Conservation (phyloP, 2,329 filamentous ascomycete genomes). For the Colletotrichum cuscutae region DNA sequence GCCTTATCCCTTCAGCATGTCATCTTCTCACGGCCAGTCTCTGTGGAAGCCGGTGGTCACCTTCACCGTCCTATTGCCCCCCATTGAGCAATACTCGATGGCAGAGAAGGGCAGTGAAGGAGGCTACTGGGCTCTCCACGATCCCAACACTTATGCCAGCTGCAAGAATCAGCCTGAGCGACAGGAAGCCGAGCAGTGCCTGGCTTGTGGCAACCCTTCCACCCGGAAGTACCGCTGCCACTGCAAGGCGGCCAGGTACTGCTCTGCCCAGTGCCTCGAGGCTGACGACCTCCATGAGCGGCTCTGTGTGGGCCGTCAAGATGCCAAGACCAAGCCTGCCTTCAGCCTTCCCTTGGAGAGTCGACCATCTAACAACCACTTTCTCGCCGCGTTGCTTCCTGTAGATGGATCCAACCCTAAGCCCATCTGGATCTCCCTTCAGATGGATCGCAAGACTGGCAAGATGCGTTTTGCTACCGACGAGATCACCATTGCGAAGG, state of each 20-base stretch:
- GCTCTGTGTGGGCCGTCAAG: background rate
- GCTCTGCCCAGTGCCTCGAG: background rate
- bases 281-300: background rate
- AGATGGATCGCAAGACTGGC: background rate
- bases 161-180: background rate
- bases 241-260: background rate
- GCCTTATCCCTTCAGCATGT: background rate
- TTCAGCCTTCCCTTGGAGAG: background rate
- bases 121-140: background rate
- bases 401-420: accelerated
- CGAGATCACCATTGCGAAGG: background rate
- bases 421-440: background rate
- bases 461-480: background rate
- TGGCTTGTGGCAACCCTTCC: background rate
- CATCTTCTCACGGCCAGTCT: background rate
- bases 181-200: background rate
- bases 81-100: background rate
- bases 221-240: background rate
- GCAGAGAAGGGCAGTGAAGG: background rate
- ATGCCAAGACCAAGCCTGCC: background rate
- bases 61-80: background rate
- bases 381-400: accelerated
- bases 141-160: background rate
- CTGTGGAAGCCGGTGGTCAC: background rate
- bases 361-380: background rate